Conservation (phyloP, 495 filamentous ascomycete genomes). For the Penicillium malachiteum region DNA sequence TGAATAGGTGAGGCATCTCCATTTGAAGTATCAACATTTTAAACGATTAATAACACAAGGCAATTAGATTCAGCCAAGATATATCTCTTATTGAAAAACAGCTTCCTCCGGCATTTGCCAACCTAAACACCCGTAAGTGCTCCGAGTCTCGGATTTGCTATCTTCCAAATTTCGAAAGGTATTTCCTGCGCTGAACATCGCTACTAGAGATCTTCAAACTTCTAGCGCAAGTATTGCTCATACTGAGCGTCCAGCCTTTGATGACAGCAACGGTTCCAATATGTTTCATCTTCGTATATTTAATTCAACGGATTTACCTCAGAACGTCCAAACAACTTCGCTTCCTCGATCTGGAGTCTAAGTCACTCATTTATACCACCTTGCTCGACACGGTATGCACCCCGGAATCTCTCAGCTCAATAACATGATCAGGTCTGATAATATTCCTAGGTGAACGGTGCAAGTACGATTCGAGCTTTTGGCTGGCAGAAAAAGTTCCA, state of each 20-base stretch:
- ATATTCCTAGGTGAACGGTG: slow-evolving; percentile 28
- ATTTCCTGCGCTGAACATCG: neutral
- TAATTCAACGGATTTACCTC: slow-evolving; percentile 18
- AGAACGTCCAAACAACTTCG: slow-evolving; percentile 21
- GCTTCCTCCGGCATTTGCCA: slow-evolving; percentile 24
- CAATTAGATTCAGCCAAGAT: slow-evolving; percentile 44
- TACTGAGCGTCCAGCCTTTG: slow-evolving; percentile 21
- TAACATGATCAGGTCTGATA: neutral
- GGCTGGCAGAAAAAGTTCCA: slow-evolving; percentile 39
- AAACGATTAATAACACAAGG: neutral
- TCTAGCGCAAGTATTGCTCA: slow-evolving; percentile 28
- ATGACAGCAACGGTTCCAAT: slow-evolving; percentile 7
- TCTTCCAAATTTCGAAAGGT: too few species aligned
- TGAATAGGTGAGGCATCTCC: slow-evolving; percentile 28
- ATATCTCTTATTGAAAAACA: slow-evolving; percentile 28
- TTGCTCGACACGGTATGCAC: slow-evolving; percentile 44
- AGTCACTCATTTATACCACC: slow-evolving; percentile 36
- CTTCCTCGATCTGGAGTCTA: slow-evolving; percentile 33
- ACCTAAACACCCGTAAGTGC: slow-evolving; percentile 23
- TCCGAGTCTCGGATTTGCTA: neutral
- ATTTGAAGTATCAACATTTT: neutral
- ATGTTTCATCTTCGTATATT: slow-evolving; percentile 11
- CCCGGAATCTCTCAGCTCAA: too few species aligned
- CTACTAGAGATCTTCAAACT: slow-evolving; percentile 17
- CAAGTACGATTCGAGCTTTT: slow-evolving; percentile 51